Conservation (phyloP, 2,329 filamentous ascomycete species). For the Claviceps sp. region DNA sequence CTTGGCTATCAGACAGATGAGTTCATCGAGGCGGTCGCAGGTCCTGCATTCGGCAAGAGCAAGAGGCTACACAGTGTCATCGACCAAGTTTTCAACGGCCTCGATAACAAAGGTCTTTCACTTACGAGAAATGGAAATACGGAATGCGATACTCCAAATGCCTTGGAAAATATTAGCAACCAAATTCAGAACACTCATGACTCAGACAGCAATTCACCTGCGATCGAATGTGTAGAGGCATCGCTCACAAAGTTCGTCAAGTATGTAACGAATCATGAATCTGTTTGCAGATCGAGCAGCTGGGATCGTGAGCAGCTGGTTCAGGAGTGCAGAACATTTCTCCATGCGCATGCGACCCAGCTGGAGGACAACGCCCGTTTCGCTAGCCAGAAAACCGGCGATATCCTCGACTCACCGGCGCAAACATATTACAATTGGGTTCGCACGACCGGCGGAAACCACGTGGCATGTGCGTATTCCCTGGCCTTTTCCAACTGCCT, state of each 20-base stretch:
- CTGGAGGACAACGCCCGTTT: constrained; percentile 1
- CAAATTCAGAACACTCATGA: not conserved
- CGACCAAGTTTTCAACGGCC: not conserved
- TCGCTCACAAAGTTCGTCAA: not conserved
- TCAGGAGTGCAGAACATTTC: not conserved
- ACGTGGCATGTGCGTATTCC: constrained; percentile 8
- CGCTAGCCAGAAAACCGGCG: not conserved
- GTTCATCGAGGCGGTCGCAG: constrained; percentile 7
- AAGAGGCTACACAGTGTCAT: not conserved
- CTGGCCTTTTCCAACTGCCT: constrained; percentile 9
- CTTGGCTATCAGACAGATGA: constrained; percentile 6
- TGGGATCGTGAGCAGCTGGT: not conserved
- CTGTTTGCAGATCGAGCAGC: not conserved
- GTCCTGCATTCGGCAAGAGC: not conserved
- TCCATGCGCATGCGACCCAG: constrained; percentile 1
- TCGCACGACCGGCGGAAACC: constrained; percentile 6
- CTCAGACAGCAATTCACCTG: not conserved
- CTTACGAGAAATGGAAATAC: not conserved
- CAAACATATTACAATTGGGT: constrained; percentile 9
- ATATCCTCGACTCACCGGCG: not conserved
- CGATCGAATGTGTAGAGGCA: not conserved
- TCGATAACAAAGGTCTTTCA: not conserved
- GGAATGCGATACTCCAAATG: not conserved
- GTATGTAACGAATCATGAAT: not conserved
- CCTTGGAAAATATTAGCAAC: not conserved